Conservation (phyloP, 1,139 yeast genomes). For the Pichia sp. region DNA sequence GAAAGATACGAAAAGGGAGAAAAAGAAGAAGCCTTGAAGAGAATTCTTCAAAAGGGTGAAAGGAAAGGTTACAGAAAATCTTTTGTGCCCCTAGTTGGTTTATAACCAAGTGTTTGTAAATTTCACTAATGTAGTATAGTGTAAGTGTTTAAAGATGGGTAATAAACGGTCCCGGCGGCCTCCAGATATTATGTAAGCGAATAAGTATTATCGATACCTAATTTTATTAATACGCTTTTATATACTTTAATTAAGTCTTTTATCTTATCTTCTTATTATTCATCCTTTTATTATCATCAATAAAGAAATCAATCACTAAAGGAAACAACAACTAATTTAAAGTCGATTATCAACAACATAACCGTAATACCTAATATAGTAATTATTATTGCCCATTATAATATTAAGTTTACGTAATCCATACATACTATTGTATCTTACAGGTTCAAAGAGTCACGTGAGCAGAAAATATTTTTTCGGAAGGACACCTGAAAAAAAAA, state of each 20-base stretch:
- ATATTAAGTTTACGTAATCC: background rate
- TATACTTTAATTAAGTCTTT: too few relatives aligned
- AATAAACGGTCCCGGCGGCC: too few relatives aligned
- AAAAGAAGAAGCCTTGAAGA: slow-evolving; percentile 11
- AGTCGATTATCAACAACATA: too few relatives aligned
- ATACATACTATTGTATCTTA: background rate
- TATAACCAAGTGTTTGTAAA: background rate
- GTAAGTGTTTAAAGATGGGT: background rate
- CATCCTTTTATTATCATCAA: too few relatives aligned
- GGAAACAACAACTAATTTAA: too few relatives aligned
- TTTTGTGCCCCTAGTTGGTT: background rate
- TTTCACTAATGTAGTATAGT: background rate
- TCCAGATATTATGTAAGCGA: too few relatives aligned
- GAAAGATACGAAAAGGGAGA: slow-evolving; percentile 11
- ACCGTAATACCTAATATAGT: too few relatives aligned
- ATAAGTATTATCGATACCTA: too few relatives aligned
- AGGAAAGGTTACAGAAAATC: background rate
- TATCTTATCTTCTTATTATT: too few relatives aligned
- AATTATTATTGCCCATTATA: too few relatives aligned
- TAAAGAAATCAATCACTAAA: too few relatives aligned
- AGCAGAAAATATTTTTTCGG: background rate
- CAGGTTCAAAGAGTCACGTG: background rate
- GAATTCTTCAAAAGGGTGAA: background rate
- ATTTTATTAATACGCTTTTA: too few relatives aligned
- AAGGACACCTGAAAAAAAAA: background rate